A percentile compares a stretch with the other conserved stretches of the same genome.
Evolutionary conservation across 257 asterid species (phyloP).

Genomic region (Leptodermis oblonga): DNA sequence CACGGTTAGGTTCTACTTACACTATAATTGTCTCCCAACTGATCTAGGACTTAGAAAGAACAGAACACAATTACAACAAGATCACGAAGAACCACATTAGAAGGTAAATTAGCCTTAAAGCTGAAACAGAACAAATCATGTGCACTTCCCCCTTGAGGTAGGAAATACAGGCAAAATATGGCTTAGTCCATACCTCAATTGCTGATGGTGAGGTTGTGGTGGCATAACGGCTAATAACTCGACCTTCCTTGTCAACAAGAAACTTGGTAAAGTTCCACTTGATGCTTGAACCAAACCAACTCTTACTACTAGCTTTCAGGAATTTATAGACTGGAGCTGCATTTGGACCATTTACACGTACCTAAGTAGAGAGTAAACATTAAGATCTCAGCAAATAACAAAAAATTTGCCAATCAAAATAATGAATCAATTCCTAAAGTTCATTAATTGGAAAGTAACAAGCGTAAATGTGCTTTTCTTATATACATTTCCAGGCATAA

Average conservation of each 20-base stretch:
- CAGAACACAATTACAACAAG: neutral
- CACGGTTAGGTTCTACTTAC: neutral
- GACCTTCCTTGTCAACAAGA: constrained; percentile 77
- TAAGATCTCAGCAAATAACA: neutral
- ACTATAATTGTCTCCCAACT: neutral
- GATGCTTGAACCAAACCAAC: constrained; percentile 58
- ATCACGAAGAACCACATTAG: neutral
- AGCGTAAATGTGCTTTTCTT: neutral
- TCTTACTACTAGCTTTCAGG: constrained; percentile 68
- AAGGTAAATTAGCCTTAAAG: neutral
- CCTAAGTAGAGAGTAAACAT: constrained; percentile 32
- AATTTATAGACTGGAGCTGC: constrained; percentile 70
- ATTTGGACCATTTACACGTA: constrained; percentile 68
- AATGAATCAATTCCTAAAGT: neutral
- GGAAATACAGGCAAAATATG: neutral
- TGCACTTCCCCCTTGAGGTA: neutral
- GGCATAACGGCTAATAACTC: constrained; percentile 62
- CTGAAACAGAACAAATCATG: neutral
- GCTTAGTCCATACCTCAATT: constrained; percentile 50
- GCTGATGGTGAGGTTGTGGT: constrained; percentile 59
- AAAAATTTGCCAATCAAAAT: neutral
- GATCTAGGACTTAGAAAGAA: too few species aligned
- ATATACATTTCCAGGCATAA: neutral
- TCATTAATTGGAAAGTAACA: neutral
- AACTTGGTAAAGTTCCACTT: constrained; percentile 97